These are phyloP conservation scores for Dipodascopsis tothii DNA, from an alignment of 805 yeast genomes.

Conservation along the genomic window DNA sequence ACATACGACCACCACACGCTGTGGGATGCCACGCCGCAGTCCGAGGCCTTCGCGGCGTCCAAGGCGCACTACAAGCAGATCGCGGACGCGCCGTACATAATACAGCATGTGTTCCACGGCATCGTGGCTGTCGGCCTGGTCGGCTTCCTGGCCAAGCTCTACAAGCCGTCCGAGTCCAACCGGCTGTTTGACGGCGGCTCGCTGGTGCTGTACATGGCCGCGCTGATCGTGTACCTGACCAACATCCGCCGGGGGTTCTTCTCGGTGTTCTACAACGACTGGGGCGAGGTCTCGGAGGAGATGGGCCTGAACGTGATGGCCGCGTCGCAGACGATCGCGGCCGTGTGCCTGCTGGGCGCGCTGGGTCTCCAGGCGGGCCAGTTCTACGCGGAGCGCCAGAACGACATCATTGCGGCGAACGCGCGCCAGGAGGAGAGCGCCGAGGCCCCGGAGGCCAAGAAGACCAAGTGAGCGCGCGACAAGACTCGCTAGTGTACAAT, in stretches of 20 bases:
- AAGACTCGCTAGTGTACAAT: too few relatives aligned
- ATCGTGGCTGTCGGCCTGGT: slow-evolving; percentile 58
- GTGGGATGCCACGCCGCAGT: slow-evolving; percentile 50
- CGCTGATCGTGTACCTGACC: slow-evolving; percentile 72
- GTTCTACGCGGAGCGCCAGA: slow-evolving; percentile 69
- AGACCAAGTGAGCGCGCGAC: slow-evolving; percentile 13
- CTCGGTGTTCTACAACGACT: slow-evolving; percentile 59
- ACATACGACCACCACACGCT: slow-evolving; percentile 74
- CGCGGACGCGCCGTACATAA: slow-evolving; percentile 54
- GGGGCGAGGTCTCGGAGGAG: slow-evolving; percentile 88
- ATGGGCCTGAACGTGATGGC: slow-evolving; percentile 89
- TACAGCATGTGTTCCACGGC: slow-evolving; percentile 56
- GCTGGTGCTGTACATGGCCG: slow-evolving; percentile 62
- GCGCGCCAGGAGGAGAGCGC: slow-evolving; percentile 5
- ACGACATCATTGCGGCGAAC: slow-evolving; percentile 11
- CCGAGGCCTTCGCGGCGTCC: slow-evolving; percentile 51
- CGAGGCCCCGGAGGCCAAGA: slow-evolving; percentile 14
- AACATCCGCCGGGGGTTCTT: slow-evolving; percentile 75
- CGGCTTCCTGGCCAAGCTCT: slow-evolving; percentile 70
- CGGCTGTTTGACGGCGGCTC: slow-evolving; percentile 87
- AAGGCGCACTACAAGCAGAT: slow-evolving; percentile 66
- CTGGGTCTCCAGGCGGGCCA: slow-evolving; percentile 78
- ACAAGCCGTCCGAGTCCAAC: slow-evolving; percentile 78
- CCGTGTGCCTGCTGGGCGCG: slow-evolving; percentile 68
- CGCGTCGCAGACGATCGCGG: slow-evolving; percentile 74